A percentile compares a stretch with the other conserved stretches of the same genome.
phyloP scores from a whole-genome alignment of 2,329 filamentous ascomycete species.

The Parastagonospora avenae region DNA sequence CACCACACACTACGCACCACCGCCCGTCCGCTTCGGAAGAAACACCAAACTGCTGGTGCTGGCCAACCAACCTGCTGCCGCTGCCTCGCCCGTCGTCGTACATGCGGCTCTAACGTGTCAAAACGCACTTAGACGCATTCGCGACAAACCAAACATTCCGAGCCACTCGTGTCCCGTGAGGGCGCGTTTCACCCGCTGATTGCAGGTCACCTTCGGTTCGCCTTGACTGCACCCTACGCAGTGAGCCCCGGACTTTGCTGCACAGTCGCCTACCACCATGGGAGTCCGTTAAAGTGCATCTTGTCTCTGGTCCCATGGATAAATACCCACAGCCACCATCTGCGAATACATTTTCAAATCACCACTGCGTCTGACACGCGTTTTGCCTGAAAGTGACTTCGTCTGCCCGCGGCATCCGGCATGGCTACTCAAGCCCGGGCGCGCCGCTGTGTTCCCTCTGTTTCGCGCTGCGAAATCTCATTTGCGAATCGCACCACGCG shows the following conservation, averaged over 20 bases:
- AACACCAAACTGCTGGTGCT: neutral
- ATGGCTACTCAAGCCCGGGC: neutral
- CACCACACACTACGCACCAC: neutral
- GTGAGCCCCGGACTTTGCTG: neutral
- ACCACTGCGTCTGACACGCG: neutral
- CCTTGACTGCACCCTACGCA: neutral
- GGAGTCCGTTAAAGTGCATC: neutral
- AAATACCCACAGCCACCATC: neutral
- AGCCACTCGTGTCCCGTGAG: conserved; percentile 5
- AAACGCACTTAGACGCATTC: neutral
- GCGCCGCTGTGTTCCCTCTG: neutral
- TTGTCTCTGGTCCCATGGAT: neutral
- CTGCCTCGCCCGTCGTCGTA: neutral
- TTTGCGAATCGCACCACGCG: conserved; percentile 4
- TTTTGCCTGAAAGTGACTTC: neutral
- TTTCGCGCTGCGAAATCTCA: neutral
- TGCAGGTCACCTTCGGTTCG: conserved; percentile 1
- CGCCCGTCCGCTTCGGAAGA: neutral
- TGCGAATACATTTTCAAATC: neutral
- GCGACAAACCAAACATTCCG: conserved; percentile 12
- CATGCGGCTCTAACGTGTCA: neutral
- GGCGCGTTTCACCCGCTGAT: conserved; percentile 9
- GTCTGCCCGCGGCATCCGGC: neutral
- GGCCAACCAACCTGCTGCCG: neutral
- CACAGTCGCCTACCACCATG: neutral